These are phyloP conservation scores for Monilinia fructigena DNA, from an alignment of 2,329 filamentous ascomycete genomes.

Conservation along the genomic window DNA sequence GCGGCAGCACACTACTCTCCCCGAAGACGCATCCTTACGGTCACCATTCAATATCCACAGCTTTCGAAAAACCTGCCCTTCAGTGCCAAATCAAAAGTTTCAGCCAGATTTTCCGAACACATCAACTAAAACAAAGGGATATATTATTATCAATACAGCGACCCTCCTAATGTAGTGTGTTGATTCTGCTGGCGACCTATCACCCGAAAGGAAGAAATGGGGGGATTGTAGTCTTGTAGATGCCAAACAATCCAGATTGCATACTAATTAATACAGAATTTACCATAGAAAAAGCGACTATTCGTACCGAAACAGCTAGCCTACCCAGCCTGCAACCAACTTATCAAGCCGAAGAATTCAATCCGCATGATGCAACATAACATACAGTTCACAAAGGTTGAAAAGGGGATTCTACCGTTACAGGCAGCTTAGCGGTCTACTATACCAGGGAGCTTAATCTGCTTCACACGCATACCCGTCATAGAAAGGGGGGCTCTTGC, in stretches of 20 bases:
- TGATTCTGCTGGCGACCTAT: neutral
- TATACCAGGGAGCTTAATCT: neutral
- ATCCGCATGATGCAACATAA: neutral
- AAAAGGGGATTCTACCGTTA: neutral
- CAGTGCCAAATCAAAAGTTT: neutral
- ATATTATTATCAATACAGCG: neutral
- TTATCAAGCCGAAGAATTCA: neutral
- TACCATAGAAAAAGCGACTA: too few relatives aligned
- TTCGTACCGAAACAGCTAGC: too few relatives aligned
- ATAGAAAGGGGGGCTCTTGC: too few relatives aligned
- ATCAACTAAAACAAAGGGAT: neutral
- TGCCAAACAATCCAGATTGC: neutral
- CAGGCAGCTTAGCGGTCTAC: neutral
- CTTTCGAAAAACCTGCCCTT: neutral
- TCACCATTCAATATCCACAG: neutral
- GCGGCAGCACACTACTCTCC: too few relatives aligned
- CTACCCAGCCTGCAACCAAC: too few relatives aligned
- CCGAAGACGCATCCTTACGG: neutral
- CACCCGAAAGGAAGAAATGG: neutral
- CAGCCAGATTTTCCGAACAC: neutral
- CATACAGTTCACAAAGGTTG: neutral
- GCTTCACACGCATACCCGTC: neutral
- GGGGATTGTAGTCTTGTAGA: too few relatives aligned
- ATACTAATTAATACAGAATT: too few relatives aligned
- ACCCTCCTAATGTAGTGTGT: neutral